Evolutionary conservation across 2,329 filamentous ascomycete species (phyloP), one percentile per base, ranked within the genome.

Genomic region (Geosmithia flava): DNA sequence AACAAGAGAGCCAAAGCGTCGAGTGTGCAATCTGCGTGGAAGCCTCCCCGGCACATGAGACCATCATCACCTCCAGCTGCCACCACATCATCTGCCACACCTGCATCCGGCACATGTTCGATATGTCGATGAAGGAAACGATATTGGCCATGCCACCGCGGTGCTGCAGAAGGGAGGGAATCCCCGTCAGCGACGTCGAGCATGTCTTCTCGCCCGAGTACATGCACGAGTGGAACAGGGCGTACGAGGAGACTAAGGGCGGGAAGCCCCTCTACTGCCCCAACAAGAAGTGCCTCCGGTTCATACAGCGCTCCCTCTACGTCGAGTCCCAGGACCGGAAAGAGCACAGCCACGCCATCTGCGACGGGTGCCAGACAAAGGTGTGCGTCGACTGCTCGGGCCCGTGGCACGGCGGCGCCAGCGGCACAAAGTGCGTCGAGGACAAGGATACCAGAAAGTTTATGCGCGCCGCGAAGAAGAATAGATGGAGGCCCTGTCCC

Each of bases 241-340:
- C 88, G 58, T 93, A 83, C 58, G 72, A 81, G 55, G 86, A 94
- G 60, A 87, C 79, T 56, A 83, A 83, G 4, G 82, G 83, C 1
- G 78, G 76, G 46, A 86, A 87, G 59, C 79, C 85, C 43, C 72
- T 90, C 37, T 91, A 91, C 62, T 95, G 89, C 55, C 85, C 87
- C 0, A 73, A 72, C 2, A 73, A 74, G 47, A 74, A 75, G 42
- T 95, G 89, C 57, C 85, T 85, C 23, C 78, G 86, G 59, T 88
- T 83, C 83, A 90, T 95, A 62, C 81, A 79, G 56, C 85, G 87
- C 2, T 75, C 73, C 19, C 74, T 84, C 56, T 83, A 89, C 44
- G 74, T 76, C 50, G 72, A 72, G 50, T 66, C 69, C 23, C 69
- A 72, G 46, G 76, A 75, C 2, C 76, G 81, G 49, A 37, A 3